Conservation (phyloP, 139 green algal species). For the Chlorella sp. region DNA sequence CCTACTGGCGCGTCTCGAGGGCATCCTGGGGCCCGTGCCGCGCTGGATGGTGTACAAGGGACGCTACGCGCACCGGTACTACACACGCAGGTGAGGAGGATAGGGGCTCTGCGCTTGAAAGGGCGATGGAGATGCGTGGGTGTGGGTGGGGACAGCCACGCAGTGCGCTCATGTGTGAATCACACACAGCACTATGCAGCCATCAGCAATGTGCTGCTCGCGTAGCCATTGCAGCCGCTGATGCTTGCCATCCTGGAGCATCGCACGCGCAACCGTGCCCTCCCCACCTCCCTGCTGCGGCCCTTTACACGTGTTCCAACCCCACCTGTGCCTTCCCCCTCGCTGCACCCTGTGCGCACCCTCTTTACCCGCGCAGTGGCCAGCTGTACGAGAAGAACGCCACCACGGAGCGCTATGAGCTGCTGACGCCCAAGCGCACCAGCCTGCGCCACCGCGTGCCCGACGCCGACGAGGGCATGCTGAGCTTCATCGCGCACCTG, state of each 20-base stretch:
- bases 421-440: conserved; percentile 67
- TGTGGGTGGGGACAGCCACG: background rate
- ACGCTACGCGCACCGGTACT: conserved; percentile 76
- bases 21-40: conserved; percentile 82
- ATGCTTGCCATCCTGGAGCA: no score
- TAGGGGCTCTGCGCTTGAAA: background rate
- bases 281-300: no score
- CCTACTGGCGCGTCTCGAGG: conserved; percentile 83
- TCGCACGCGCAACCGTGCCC: no score
- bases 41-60: conserved; percentile 64
- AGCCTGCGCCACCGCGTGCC: conserved; percentile 46
- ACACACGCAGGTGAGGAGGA: conserved; percentile 41
- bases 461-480: conserved; percentile 54
- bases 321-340: no score
- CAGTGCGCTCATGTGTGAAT: no score
- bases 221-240: no score
- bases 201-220: no score
- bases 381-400: conserved; percentile 60
- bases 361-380: conserved; percentile 67
- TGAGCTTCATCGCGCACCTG: conserved; percentile 63
- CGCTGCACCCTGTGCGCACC: no score
- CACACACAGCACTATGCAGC: no score
- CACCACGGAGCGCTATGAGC: conserved; percentile 50
- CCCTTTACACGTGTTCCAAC: no score
- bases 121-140: background rate